phyloP scores from a whole-genome alignment of 139 green algal genomes.

The Tetradesmus lagerheimii region DNA sequence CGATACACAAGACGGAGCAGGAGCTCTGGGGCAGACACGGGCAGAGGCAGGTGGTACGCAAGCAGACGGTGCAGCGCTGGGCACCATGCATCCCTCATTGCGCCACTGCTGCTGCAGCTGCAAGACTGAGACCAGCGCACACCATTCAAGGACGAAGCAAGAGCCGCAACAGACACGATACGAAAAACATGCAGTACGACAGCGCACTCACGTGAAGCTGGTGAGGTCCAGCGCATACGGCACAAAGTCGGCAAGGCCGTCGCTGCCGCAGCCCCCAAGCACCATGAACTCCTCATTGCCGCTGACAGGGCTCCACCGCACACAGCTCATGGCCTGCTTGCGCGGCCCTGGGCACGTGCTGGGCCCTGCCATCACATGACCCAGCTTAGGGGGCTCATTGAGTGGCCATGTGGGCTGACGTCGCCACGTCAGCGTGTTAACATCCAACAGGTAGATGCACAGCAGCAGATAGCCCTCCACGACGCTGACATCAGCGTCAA shows the following conservation, averaged over 20 bases:
- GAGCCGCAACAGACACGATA: too few species aligned
- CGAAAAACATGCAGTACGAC: too few species aligned
- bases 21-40: too few species aligned
- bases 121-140: too few species aligned
- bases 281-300: slow-evolving; percentile 25
- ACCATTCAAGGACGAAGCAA: too few species aligned
- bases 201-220: slow-evolving; percentile 29
- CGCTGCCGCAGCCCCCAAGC: slow-evolving; percentile 26
- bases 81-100: too few species aligned
- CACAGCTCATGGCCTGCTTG: slow-evolving; percentile 19
- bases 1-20: too few species aligned
- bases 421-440: neutral
- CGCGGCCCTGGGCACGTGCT: slow-evolving; percentile 35
- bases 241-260: slow-evolving; percentile 29
- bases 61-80: too few species aligned
- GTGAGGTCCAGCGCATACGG: slow-evolving; percentile 23
- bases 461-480: slow-evolving; percentile 33
- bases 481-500: neutral
- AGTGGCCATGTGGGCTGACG: slow-evolving; percentile 15
- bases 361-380: slow-evolving; percentile 16
- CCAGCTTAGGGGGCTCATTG: slow-evolving; percentile 23
- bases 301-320: neutral
- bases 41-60: too few species aligned
- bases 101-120: too few species aligned
- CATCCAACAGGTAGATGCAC: slow-evolving; percentile 38